Evolutionary conservation across 2,329 filamentous ascomycete species (phyloP), one percentile per base, ranked within the genome.

Genomic region (Cercospora sp.): DNA sequence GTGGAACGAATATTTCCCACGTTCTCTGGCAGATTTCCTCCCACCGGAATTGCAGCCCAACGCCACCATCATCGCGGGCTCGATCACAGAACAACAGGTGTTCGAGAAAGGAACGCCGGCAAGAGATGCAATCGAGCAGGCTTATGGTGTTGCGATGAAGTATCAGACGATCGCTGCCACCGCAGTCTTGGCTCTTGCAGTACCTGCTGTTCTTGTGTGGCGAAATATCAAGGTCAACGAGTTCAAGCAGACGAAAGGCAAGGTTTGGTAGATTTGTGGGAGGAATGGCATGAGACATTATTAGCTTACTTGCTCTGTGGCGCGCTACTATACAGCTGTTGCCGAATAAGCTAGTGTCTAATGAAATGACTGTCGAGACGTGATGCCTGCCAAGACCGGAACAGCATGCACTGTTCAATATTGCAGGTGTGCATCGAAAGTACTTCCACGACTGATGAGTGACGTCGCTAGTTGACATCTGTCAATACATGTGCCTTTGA

Each of bases 131-230:
- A 84, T 85, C 61, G 78, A 82, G 31, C 64, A 77, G 60, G 75
- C 83, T 0, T 87, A 86, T 66, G 83, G 79, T 0, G 80, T 82
- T 42, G 79, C 81, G 4, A 83, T 86, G 77, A 79, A 74, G 42
- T 72, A 75, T 20, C 78, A 82, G 77, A 73, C 82, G 28, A 80
- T 81, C 51, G 79, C 79, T 2, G 72, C 78, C 42, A 76, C 74
- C 10, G 74, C 71, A 6, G 68, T 77, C 26, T 70, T 76, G 70
- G 75, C 70, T 60, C 53, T 80, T 30, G 72, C 60, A 7, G 69
- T 10, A 33, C 76, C 23, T 63, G 76, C 42, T 73, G 70, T 45
- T 70, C 77, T 8, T n/a, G 75, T 5, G 70, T 79, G 65, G 76
- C 77, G 73, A 71, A 73, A 65, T 68, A 80, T 77, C 45, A 76